These are phyloP conservation scores for Entophlyctis luteolus DNA, from an alignment of 192 early-diverging fungal genomes.

Conservation along the genomic window DNA sequence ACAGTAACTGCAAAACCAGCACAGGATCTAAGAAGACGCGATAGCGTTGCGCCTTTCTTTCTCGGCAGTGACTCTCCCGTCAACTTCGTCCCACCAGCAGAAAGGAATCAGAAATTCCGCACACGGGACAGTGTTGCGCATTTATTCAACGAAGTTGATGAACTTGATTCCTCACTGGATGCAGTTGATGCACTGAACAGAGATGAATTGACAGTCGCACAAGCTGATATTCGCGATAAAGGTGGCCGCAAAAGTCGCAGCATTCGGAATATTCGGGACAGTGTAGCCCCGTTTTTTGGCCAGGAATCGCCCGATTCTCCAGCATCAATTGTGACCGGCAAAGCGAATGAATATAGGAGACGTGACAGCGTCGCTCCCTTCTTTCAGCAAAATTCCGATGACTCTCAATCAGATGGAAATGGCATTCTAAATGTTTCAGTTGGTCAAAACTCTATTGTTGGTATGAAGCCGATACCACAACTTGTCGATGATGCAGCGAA, in stretches of 20 bases:
- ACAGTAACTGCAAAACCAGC: background rate
- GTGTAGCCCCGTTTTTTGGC: background rate
- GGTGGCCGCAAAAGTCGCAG: background rate
- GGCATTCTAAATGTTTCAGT: background rate
- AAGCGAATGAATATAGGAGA: background rate
- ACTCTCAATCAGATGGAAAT: background rate
- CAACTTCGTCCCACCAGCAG: background rate
- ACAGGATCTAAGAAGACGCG: background rate
- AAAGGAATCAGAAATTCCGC: background rate
- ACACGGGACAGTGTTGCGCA: conserved; percentile 1
- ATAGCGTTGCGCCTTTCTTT: conserved; percentile 18
- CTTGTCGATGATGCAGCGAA: conserved; percentile 2
- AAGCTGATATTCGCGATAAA: background rate
- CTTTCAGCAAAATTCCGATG: background rate
- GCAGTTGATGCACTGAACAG: background rate
- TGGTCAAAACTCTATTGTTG: background rate
- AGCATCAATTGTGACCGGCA: background rate
- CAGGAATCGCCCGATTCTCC: background rate
- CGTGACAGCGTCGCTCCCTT: conserved; percentile 11
- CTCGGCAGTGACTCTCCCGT: background rate
- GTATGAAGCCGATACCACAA: background rate
- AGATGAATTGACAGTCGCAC: background rate
- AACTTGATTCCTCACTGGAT: too few relatives aligned
- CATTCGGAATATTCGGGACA: background rate
- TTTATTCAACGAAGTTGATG: background rate